Conservation (phyloP, 2,329 filamentous ascomycete species). For the Trichoderma sp. region DNA sequence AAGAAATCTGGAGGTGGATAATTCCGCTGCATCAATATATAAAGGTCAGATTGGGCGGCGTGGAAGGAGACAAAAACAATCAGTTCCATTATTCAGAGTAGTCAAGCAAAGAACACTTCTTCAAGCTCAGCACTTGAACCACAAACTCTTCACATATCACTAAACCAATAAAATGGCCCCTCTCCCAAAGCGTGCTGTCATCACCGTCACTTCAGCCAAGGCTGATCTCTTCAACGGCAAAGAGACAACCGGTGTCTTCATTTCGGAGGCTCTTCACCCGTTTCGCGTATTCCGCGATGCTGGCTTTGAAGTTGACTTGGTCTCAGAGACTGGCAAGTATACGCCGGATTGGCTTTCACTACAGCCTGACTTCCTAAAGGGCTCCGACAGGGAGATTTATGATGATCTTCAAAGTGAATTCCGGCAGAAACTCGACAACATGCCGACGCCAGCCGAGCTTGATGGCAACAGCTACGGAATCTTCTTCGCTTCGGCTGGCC, state of each 20-base stretch:
- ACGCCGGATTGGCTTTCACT: background rate
- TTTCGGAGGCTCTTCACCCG: conserved; percentile 1
- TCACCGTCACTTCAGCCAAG: background rate
- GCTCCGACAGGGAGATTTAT: background rate
- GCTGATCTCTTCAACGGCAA: background rate
- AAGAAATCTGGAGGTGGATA: background rate
- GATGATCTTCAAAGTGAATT: background rate
- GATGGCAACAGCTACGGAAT: background rate
- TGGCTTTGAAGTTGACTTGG: background rate
- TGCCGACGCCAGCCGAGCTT: background rate
- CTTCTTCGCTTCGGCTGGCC: background rate
- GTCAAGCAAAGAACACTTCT: background rate
- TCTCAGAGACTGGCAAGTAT: background rate
- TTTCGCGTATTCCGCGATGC: background rate
- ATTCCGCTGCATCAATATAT: background rate
- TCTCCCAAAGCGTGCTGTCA: background rate
- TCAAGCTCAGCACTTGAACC: background rate
- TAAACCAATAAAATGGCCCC: background rate
- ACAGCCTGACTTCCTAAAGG: background rate
- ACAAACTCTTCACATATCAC: too few relatives aligned
- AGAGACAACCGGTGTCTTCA: conserved; percentile 1
- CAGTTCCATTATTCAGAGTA: background rate
- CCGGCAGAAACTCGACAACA: background rate
- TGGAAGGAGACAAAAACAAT: background rate
- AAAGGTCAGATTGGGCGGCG: background rate